phyloP scores from a whole-genome alignment of 1,139 yeast genomes.

The Wickerhamomyces sp. region DNA sequence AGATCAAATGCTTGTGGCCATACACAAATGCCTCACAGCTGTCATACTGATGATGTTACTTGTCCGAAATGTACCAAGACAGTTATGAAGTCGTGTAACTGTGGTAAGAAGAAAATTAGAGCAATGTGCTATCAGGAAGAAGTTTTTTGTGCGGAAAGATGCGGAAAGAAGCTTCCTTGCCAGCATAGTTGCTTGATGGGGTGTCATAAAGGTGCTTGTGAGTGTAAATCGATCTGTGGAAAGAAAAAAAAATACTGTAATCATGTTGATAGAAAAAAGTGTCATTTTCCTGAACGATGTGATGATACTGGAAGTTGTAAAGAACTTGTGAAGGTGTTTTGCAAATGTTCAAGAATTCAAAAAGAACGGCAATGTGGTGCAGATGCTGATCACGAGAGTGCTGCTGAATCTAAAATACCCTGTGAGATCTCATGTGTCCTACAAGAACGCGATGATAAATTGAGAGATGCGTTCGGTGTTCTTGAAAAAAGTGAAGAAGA shows the following conservation, averaged over 20 bases:
- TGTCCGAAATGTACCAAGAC: conserved; percentile 80
- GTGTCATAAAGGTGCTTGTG: conserved; percentile 37
- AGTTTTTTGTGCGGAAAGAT: conserved; percentile 69
- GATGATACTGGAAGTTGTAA: conserved; percentile 43
- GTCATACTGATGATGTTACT: conserved; percentile 57
- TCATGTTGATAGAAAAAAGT: conserved; percentile 54
- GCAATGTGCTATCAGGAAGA: conserved; percentile 66
- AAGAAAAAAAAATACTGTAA: conserved; percentile 48
- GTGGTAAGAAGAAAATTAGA: conserved; percentile 58
- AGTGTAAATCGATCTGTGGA: conserved; percentile 57
- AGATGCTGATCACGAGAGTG: conserved; percentile 24
- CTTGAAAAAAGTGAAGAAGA: conserved; percentile 14
- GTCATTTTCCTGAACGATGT: conserved; percentile 62
- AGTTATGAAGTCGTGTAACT: conserved; percentile 61
- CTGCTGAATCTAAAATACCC: conserved; percentile 29
- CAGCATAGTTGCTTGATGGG: conserved; percentile 59
- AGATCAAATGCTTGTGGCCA: conserved; percentile 72
- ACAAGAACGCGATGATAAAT: conserved; percentile 51
- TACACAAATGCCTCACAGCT: conserved; percentile 61
- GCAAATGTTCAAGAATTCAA: conserved; percentile 60
- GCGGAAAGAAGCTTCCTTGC: conserved; percentile 55
- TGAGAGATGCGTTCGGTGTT: conserved; percentile 57
- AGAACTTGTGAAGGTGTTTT: conserved; percentile 44
- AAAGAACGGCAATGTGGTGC: conserved; percentile 51
- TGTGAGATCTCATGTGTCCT: conserved; percentile 73